Conservation (phyloP, 1,284 basidiomycete genomes). For the Testicularia cyperi region DNA sequence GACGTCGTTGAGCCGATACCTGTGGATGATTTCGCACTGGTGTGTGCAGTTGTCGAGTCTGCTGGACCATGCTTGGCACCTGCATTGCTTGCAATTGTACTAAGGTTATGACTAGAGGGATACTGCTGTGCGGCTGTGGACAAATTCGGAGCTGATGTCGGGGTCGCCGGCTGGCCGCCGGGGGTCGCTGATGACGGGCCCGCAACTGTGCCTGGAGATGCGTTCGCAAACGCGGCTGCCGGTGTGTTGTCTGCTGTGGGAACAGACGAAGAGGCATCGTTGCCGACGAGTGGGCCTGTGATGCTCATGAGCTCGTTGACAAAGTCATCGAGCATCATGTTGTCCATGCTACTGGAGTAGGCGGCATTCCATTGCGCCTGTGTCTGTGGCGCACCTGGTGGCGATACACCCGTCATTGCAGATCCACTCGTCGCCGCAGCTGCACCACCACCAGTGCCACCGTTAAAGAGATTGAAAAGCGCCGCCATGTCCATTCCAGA, state of each 20-base stretch:
- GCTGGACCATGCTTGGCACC: too few relatives aligned
- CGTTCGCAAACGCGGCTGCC: background rate
- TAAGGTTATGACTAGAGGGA: too few relatives aligned
- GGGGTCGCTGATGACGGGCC: too few relatives aligned
- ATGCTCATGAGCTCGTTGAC: slow-evolving; percentile 41
- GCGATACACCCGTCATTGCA: too few relatives aligned
- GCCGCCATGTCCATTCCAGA: slow-evolving; percentile 10
- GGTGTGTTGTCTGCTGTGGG: slow-evolving; percentile 16
- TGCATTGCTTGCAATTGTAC: too few relatives aligned
- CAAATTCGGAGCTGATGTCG: too few relatives aligned
- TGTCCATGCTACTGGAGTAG: slow-evolving; percentile 29
- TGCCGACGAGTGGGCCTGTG: slow-evolving; percentile 21
- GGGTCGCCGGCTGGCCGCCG: too few relatives aligned
- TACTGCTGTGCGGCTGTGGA: too few relatives aligned
- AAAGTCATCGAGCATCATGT: slow-evolving; percentile 45
- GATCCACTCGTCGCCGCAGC: too few relatives aligned
- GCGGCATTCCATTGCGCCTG: slow-evolving; percentile 13
- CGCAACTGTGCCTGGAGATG: background rate
- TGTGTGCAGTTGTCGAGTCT: too few relatives aligned
- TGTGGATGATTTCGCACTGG: too few relatives aligned
- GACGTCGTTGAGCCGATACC: too few relatives aligned
- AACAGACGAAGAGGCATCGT: slow-evolving; percentile 4
- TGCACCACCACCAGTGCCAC: slow-evolving; percentile 1
- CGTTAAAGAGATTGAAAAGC: slow-evolving; percentile 16
- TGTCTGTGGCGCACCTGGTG: background rate